phyloP scores from a whole-genome alignment of 2,329 filamentous ascomycete genomes.

The Apiospora arundinis region DNA sequence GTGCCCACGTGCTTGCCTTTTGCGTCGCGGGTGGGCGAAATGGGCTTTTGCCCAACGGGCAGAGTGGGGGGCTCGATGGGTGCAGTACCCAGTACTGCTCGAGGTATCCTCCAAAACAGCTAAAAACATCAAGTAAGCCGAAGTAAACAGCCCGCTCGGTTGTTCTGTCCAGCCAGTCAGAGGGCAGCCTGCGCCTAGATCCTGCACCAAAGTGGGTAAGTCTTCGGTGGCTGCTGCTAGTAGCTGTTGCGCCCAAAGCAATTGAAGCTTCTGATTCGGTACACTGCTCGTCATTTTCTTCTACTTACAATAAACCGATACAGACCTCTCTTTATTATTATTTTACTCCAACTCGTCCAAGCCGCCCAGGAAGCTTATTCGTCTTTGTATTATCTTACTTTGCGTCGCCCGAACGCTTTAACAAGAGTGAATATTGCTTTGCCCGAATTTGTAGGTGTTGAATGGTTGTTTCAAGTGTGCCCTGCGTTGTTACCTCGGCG shows the following conservation, averaged over 20 bases:
- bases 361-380: neutral
- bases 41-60: neutral
- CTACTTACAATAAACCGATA: neutral
- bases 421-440: neutral
- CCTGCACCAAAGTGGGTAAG: constrained; percentile 3
- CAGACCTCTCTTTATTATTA: neutral
- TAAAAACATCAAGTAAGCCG: neutral
- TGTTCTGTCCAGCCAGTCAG: constrained; percentile 1
- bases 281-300: neutral
- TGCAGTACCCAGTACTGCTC: too few species aligned
- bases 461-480: constrained; percentile 2
- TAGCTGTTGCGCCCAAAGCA: constrained; percentile 6
- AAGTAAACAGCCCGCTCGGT: neutral
- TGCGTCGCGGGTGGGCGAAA: neutral
- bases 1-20: neutral
- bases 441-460: neutral
- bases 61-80: neutral
- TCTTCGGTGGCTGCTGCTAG: neutral
- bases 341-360: neutral
- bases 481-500: neutral
- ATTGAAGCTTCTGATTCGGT: constrained; percentile 22
- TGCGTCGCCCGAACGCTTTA: neutral
- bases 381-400: neutral
- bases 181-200: neutral
- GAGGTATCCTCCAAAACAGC: neutral